A percentile compares a stretch with the other conserved stretches of the same genome.
Conservation (phyloP, 768 basidiomycete species). For the Hemileccinum impolitum region DNA sequence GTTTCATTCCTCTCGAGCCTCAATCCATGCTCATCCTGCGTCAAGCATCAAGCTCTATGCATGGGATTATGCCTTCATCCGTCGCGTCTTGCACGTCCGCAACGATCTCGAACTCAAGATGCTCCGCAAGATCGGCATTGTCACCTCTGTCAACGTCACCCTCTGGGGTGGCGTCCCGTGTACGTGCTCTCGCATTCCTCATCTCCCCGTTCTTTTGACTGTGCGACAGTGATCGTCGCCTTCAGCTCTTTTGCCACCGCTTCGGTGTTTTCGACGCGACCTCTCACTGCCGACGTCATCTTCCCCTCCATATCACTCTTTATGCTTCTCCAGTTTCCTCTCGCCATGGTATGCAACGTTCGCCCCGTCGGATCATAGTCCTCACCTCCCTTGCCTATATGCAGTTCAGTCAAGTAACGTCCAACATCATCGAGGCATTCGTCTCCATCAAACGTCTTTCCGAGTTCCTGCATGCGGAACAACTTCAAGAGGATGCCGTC, state of each 20-base stretch:
- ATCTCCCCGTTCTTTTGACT: background rate
- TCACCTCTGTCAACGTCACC: constrained; percentile 58
- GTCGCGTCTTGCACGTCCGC: constrained; percentile 72
- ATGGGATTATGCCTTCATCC: constrained; percentile 91
- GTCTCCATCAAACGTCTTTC: constrained; percentile 82
- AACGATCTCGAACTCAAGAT: constrained; percentile 81
- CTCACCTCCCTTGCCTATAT: constrained; percentile 1
- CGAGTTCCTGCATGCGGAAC: constrained; percentile 70
- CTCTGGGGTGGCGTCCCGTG: constrained; percentile 69
- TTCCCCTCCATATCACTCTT: constrained; percentile 95
- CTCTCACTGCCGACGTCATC: constrained; percentile 86
- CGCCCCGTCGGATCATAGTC: background rate
- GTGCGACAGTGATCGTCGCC: constrained; percentile 57
- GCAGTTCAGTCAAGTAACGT: constrained; percentile 68
- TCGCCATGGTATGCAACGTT: constrained; percentile 61
- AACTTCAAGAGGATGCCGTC: constrained; percentile 80
- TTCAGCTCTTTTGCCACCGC: constrained; percentile 81
- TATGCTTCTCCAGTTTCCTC: constrained; percentile 82
- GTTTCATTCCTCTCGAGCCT: background rate
- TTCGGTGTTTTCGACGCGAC: constrained; percentile 54
- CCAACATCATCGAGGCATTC: constrained; percentile 80
- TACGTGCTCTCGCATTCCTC: constrained; percentile 17
- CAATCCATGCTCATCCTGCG: background rate
- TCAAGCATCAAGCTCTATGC: constrained; percentile 86
- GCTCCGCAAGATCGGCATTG: constrained; percentile 78